A percentile compares a stretch with the other conserved stretches of the same genome.
Evolutionary conservation across 768 basidiomycete species (phyloP).

Genomic region (Suillus decipiens): DNA sequence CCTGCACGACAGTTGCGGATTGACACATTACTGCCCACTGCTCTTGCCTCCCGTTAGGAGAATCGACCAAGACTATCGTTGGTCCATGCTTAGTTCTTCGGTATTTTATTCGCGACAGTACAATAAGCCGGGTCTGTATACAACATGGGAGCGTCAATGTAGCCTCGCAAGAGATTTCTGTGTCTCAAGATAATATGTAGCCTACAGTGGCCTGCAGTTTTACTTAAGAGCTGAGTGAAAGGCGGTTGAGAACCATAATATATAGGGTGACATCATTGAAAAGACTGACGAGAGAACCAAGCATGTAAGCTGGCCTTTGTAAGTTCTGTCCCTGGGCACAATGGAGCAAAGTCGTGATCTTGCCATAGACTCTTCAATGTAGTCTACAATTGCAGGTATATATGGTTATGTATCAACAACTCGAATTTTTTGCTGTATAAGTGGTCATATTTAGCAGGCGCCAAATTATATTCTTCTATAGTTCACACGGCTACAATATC

Average conservation of each 20-base stretch:
- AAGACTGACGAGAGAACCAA: neutral
- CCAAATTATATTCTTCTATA: no score
- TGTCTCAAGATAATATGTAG: neutral
- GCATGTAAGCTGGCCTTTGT: neutral
- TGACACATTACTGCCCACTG: neutral
- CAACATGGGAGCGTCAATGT: neutral
- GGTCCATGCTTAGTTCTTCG: neutral
- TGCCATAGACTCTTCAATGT: no score
- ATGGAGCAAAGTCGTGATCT: no score
- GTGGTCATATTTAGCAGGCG: no score
- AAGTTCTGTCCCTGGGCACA: no score
- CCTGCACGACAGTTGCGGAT: neutral
- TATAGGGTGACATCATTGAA: neutral
- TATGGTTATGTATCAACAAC: no score
- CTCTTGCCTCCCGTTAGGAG: neutral
- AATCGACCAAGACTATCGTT: neutral
- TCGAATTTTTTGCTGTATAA: no score
- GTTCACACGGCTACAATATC: no score
- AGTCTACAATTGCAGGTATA: no score
- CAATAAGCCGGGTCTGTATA: no score
- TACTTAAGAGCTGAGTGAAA: slow-evolving; percentile 1
- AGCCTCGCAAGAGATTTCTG: neutral
- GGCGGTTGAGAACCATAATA: neutral
- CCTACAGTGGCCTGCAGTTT: neutral
- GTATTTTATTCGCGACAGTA: neutral